Conservation (phyloP, 1,284 basidiomycete species). For the Puccinia polysora region DNA sequence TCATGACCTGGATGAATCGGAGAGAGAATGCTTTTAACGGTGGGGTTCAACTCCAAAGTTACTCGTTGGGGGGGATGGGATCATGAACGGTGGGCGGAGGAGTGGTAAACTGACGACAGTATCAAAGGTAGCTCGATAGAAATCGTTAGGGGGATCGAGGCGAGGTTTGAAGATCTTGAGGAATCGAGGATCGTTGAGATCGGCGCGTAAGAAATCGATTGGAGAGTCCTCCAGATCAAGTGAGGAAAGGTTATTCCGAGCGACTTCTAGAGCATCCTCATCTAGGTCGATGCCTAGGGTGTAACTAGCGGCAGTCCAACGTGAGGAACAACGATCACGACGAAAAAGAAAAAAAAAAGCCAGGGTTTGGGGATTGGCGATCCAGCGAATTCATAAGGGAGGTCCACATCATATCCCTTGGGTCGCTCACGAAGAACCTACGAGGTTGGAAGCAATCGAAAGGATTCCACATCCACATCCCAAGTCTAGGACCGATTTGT, state of each 20-base stretch:
- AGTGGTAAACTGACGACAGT: conserved; percentile 36
- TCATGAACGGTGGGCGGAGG: not conserved
- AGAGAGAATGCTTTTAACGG: not conserved
- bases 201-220: too few species aligned
- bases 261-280: conserved; percentile 10
- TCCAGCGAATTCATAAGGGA: not conserved
- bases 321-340: not conserved
- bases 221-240: too few species aligned
- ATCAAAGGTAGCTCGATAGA: not conserved
- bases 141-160: too few species aligned
- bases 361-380: too few species aligned
- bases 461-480: conserved; percentile 34
- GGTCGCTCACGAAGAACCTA: conserved; percentile 12
- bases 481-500: conserved; percentile 24
- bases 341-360: too few species aligned
- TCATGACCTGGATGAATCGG: conserved; percentile 24
- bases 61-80: not conserved
- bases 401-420: not conserved
- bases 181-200: conserved; percentile 4
- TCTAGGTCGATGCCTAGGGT: conserved; percentile 1
- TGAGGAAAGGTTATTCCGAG: too few species aligned
- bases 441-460: not conserved
- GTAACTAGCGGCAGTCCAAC: not conserved
- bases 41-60: not conserved
- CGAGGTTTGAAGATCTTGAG: not conserved